phyloP scores from a whole-genome alignment of 345 rosid genomes.

The Anastatica hierochuntica region DNA sequence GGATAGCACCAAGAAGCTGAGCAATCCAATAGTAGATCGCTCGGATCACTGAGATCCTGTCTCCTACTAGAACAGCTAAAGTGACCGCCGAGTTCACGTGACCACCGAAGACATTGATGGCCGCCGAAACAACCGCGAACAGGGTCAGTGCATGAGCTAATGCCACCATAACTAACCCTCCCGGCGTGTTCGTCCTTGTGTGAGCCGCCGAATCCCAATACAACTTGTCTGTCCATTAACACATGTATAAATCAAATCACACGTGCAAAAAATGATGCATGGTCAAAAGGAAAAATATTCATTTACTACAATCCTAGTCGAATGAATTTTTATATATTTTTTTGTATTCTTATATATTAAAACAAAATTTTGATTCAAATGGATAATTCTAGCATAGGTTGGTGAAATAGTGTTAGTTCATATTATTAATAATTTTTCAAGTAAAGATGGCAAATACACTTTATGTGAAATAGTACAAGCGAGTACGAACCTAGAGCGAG shows the following conservation, averaged over 20 bases:
- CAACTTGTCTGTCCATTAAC: conserved; percentile 35
- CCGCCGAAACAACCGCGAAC: conserved; percentile 44
- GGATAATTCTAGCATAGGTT: too few relatives aligned
- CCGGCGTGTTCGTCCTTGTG: conserved; percentile 16
- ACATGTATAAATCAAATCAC: background rate
- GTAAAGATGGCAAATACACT: too few relatives aligned
- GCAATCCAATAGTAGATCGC: conserved; percentile 59
- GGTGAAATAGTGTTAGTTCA: too few relatives aligned
- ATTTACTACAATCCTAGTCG: too few relatives aligned
- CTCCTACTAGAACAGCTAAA: conserved; percentile 54
- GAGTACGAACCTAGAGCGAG: conserved; percentile 44
- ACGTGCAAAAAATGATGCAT: too few relatives aligned
- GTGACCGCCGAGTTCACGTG: conserved; percentile 73
- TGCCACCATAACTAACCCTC: conserved; percentile 36
- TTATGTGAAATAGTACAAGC: too few relatives aligned
- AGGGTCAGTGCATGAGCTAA: conserved; percentile 56
- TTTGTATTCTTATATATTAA: too few relatives aligned
- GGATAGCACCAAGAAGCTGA: conserved; percentile 53
- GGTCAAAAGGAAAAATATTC: too few relatives aligned
- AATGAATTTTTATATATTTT: too few relatives aligned
- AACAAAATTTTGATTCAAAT: too few relatives aligned
- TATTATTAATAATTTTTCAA: too few relatives aligned
- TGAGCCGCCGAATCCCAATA: conserved; percentile 19
- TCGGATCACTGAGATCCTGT: conserved; percentile 40
- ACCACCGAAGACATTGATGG: conserved; percentile 56